Percentiles rank a stretch among this genome's conserved stretches.
These are phyloP conservation scores for Primulina tabacum DNA, from an alignment of 257 asterid genomes.

Conservation along the genomic window DNA sequence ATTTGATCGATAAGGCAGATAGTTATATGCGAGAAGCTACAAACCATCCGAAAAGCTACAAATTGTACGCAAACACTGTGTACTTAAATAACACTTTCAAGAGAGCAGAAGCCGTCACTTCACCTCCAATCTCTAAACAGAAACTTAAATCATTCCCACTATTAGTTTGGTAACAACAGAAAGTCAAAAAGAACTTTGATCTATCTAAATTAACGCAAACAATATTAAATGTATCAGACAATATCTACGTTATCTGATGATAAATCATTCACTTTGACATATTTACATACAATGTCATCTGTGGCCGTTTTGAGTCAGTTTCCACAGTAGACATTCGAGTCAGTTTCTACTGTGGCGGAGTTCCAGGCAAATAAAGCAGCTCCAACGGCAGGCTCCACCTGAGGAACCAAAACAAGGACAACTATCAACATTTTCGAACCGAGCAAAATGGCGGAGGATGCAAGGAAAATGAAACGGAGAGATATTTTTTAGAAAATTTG, in stretches of 20 bases:
- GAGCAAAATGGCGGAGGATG: conserved; percentile 4
- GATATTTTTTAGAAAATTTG: no score
- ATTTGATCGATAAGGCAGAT: no score
- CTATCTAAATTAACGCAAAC: background rate
- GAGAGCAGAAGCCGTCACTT: background rate
- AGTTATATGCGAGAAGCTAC: no score
- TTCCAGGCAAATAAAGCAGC: conserved; percentile 86
- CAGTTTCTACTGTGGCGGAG: conserved; percentile 48
- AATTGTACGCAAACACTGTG: background rate
- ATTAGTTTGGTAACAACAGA: background rate
- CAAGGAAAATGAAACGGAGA: background rate
- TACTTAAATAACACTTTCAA: background rate
- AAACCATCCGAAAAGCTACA: background rate
- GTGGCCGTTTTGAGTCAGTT: conserved; percentile 35
- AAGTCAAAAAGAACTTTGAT: background rate
- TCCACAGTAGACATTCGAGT: conserved; percentile 33
- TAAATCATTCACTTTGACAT: background rate
- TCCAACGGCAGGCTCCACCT: conserved; percentile 95
- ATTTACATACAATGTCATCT: conserved; percentile 35
- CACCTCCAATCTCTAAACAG: background rate
- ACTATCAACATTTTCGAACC: background rate
- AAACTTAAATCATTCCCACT: background rate
- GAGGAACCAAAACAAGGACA: conserved; percentile 11
- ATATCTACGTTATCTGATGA: background rate
- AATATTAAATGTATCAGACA: background rate